Evolutionary conservation across 495 filamentous ascomycete species (phyloP).

Genomic region (Xylaria telfairii): DNA sequence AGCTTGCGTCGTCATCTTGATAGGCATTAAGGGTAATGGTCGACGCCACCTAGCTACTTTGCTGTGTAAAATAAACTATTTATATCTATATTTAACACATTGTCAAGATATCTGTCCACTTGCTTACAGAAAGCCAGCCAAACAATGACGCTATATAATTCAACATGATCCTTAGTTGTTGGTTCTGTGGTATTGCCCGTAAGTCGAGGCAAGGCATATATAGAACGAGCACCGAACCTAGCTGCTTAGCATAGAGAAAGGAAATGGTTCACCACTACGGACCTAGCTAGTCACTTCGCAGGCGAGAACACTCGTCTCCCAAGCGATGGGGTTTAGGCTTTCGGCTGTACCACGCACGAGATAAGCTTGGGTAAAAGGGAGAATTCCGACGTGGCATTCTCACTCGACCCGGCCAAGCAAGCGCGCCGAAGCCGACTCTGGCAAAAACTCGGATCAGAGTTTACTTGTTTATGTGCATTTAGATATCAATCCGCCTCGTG

Average conservation of each 20-base stretch:
- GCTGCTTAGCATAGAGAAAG: conserved; percentile 59
- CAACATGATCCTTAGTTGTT: conserved; percentile 61
- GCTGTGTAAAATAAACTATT: conserved; percentile 57
- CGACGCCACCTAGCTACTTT: conserved; percentile 68
- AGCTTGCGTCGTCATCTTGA: conserved; percentile 73
- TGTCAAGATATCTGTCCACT: conserved; percentile 75
- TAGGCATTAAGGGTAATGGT: conserved; percentile 63
- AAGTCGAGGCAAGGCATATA: not conserved
- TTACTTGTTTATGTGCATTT: conserved; percentile 73
- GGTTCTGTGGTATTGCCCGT: conserved; percentile 52
- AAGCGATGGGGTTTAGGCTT: conserved; percentile 55
- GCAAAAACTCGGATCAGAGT: conserved; percentile 73
- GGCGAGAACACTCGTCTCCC: conserved; percentile 64
- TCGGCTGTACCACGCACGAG: conserved; percentile 58
- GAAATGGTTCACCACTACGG: conserved; percentile 61
- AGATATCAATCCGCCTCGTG: conserved; percentile 72
- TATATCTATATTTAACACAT: conserved; percentile 56
- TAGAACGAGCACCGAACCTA: conserved; percentile 32
- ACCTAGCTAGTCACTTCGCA: conserved; percentile 62
- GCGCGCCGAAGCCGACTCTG: conserved; percentile 49
- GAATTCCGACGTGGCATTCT: conserved; percentile 45
- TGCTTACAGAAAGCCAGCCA: conserved; percentile 58
- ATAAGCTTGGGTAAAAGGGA: conserved; percentile 57
- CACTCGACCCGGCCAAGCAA: conserved; percentile 62
- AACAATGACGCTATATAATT: conserved; percentile 64